Evolutionary conservation across 2,329 filamentous ascomycete species (phyloP), one percentile per base, ranked within the genome.

Genomic region (Colletotrichum sojae): DNA sequence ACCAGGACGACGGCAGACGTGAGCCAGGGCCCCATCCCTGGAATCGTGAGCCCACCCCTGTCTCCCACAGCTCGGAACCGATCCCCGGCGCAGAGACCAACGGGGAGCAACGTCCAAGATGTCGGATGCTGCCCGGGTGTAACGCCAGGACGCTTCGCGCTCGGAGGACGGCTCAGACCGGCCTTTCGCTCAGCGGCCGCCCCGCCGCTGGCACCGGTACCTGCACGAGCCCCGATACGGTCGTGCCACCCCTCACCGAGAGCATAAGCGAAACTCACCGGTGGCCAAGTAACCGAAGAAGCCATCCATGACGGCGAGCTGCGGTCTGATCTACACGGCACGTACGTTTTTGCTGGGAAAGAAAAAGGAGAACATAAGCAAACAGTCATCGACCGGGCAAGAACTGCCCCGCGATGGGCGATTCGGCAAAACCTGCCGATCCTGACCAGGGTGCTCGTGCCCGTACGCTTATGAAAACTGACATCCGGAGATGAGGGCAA

Each of bases 91-190:
- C 53, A 80, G 78, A 80, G 67, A 71, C 71, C 18, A 73, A 75
- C 31, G 25, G 78, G 78, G 12, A 79, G 81, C 73, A 80, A 80
- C 13, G 76, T 80, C 16, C 76, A 77, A 0, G 43, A 73, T 5
- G 63, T 70, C 40, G 75, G 76, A 5, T 72, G 75, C 54, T 74
- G 75, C 1, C 78, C 0, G 76, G 75, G 3, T 81, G 79, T 48
- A 80, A 78, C 67, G 67, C 73, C 69, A 76, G 75, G 36, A 79
- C 79, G 76, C 0, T 81, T 76, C 67, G 70, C 73, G 63, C 73
- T 25, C 22, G 22, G 22, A 77, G 5, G 78, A 77, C 22, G 74
- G 76, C 6, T 78, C 79, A 54, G 76, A 77, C 8, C 77, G 80
- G 18, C 78, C 79, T 39, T 75, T 73, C 55, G 43, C 57, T 43